phyloP scores from a whole-genome alignment of 257 asterid genomes.

The Solanum tacnaense region DNA sequence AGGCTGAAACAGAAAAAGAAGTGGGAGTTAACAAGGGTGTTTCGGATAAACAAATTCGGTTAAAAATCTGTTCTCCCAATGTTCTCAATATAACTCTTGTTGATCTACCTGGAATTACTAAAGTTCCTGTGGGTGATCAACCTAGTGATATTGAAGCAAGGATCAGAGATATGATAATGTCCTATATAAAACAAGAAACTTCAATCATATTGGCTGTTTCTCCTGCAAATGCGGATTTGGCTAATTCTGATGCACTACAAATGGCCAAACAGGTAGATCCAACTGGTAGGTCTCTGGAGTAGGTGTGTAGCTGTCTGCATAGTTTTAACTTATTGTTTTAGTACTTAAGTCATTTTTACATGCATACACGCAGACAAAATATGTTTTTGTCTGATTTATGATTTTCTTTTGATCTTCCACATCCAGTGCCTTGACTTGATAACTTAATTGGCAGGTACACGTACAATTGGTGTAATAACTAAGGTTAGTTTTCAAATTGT shows the following conservation, averaged over 20 bases:
- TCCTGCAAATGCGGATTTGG: slow-evolving; percentile 92
- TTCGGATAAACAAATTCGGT: slow-evolving; percentile 72
- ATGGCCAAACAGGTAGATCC: slow-evolving; percentile 95
- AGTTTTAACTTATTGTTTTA: not conserved
- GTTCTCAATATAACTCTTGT: slow-evolving; percentile 94
- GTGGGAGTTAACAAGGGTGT: slow-evolving; percentile 82
- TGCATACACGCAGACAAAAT: not conserved
- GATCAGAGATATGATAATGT: slow-evolving; percentile 87
- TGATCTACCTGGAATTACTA: slow-evolving; percentile 93
- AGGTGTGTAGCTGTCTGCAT: not conserved
- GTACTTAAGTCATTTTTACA: not conserved
- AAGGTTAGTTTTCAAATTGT: slow-evolving; percentile 37
- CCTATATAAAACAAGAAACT: slow-evolving; percentile 52
- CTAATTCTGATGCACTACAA: slow-evolving; percentile 96
- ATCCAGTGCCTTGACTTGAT: not conserved
- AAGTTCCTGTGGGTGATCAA: slow-evolving; percentile 96
- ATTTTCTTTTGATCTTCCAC: not conserved
- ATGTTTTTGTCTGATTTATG: not conserved
- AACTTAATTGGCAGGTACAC: slow-evolving; percentile 48
- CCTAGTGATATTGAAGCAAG: slow-evolving; percentile 93
- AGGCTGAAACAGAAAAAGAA: slow-evolving; percentile 88
- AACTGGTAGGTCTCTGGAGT: slow-evolving; percentile 38
- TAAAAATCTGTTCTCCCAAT: slow-evolving; percentile 81
- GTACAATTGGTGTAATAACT: slow-evolving; percentile 93
- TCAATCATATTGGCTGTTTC: slow-evolving; percentile 89